Percentiles rank a stretch among this genome's conserved stretches.
Evolutionary conservation across 257 asterid species (phyloP).

Genomic region (Scutellaria minor): DNA sequence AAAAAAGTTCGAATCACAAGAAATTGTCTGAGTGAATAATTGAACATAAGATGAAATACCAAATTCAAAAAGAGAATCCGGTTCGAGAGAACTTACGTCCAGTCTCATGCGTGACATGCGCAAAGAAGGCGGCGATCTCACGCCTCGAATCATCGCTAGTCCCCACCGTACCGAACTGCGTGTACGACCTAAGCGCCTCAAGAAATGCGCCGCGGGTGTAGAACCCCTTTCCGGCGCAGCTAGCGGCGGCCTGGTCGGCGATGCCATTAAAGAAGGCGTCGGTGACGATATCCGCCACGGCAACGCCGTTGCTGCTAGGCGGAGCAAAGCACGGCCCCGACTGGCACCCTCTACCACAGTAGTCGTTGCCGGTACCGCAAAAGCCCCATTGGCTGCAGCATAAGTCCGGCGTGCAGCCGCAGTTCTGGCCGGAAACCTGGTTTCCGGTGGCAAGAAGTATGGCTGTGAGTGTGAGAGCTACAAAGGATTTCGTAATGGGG

Average conservation of each 20-base stretch:
- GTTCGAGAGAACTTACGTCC: conserved; percentile 43
- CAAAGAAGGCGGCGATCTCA: conserved; percentile 63
- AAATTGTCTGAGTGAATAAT: no score
- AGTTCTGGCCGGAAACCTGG: conserved; percentile 40
- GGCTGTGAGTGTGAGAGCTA: conserved; percentile 28
- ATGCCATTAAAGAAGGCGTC: conserved; percentile 51
- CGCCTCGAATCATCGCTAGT: conserved; percentile 49
- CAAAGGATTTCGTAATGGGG: conserved; percentile 2
- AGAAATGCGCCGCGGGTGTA: conserved; percentile 52
- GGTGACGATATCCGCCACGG: conserved; percentile 45
- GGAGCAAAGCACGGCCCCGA: conserved; percentile 45
- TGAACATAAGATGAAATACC: no score
- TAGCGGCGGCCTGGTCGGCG: conserved; percentile 35
- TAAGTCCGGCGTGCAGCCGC: conserved; percentile 45
- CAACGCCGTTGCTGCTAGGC: conserved; percentile 31
- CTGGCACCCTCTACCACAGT: conserved; percentile 53
- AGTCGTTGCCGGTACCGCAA: conserved; percentile 46
- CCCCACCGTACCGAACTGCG: conserved; percentile 41
- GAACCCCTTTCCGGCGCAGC: conserved; percentile 55
- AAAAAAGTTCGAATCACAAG: no score
- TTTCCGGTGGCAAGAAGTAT: conserved; percentile 28
- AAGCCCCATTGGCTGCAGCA: conserved; percentile 58
- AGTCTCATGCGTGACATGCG: conserved; percentile 61
- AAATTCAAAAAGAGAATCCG: no score
- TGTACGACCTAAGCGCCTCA: conserved; percentile 44